phyloP scores from a whole-genome alignment of 805 yeast species.

The Ogataea trehalophila region DNA sequence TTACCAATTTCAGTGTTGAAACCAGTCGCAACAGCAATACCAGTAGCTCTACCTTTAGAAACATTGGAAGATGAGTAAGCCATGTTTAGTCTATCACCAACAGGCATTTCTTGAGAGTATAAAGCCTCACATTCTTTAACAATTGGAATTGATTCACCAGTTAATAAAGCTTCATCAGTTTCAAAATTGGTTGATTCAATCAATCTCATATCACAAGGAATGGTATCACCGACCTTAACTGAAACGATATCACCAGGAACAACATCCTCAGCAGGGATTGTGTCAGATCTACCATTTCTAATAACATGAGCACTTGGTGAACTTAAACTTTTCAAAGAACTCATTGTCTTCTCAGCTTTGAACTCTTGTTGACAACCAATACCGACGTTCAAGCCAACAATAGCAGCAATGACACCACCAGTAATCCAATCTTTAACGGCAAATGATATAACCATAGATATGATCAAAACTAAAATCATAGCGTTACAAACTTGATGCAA shows the following conservation, averaged over 20 bases:
- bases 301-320: constrained; percentile 68
- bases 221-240: constrained; percentile 65
- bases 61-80: constrained; percentile 66
- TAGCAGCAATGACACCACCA: constrained; percentile 75
- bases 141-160: constrained; percentile 87
- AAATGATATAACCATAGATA: constrained; percentile 65
- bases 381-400: constrained; percentile 54
- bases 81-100: constrained; percentile 72
- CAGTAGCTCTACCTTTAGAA: constrained; percentile 70
- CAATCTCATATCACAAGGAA: constrained; percentile 70
- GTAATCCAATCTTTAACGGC: constrained; percentile 77
- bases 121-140: constrained; percentile 43
- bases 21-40: constrained; percentile 66
- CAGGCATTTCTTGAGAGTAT: constrained; percentile 43
- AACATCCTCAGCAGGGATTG: constrained; percentile 57
- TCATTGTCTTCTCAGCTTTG: constrained; percentile 77
- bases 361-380: constrained; percentile 70
- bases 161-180: constrained; percentile 80
- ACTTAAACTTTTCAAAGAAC: constrained; percentile 58
- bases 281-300: constrained; percentile 52
- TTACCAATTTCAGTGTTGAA: constrained; percentile 68
- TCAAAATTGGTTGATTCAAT: constrained; percentile 58
- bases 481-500: constrained; percentile 71
- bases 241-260: constrained; percentile 71
- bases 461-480: constrained; percentile 68